Base-by-base conservation (phyloP, 1,284 basidiomycete species). In the Sporisorium sorghi region DNA sequence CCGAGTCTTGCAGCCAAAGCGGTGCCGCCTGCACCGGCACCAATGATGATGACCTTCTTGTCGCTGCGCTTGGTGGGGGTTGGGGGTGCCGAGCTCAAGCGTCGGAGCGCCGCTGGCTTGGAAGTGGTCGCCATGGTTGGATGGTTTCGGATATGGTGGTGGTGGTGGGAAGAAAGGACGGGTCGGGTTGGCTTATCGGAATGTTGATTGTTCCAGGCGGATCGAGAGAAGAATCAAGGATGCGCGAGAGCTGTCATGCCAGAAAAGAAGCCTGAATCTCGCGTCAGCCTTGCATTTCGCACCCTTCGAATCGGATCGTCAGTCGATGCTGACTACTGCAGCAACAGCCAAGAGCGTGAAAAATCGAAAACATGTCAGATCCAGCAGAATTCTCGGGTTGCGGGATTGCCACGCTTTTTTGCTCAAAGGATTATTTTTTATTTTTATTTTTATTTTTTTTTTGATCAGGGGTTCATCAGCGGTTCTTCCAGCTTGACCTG, bases 21-120 rank as follows among this genome's bases (percentile, higher is more conserved):
- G 26, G 85, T 85, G 6, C 87, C 87, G 14, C 87, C 87, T 21
- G 87, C 85, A 19, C 87, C 87, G 1, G 86, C 86, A 23, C 87
- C 87, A 53, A 79, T 78, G 73, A 82, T 76, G 54, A 82, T 65
- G 24, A 83, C 77, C n/a, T 70, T 69, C 50, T 79, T 80, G 54
- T 37, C 21, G 55, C 49, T 62, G 12, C 56, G 59, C 23, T 37
- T 50, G 24, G 50, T 21, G 0, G 58, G 53, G 6, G 49, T 35
- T 1, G 62, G 28, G 4, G 54, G 26, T 0, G 54, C 35, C 14
- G 68, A 71, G 40, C 40, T 65, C 21, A 49, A 10, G 8, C 68
- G 61, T 8, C 58, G 58, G 5, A 70, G 57, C 9, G 67, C n/a
- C 0, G 67, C 57, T 30, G 46, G 19, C 21, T 46, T 37, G 7